phyloP scores from a whole-genome alignment of 2,329 filamentous ascomycete species.

The Penicillium sp. region DNA sequence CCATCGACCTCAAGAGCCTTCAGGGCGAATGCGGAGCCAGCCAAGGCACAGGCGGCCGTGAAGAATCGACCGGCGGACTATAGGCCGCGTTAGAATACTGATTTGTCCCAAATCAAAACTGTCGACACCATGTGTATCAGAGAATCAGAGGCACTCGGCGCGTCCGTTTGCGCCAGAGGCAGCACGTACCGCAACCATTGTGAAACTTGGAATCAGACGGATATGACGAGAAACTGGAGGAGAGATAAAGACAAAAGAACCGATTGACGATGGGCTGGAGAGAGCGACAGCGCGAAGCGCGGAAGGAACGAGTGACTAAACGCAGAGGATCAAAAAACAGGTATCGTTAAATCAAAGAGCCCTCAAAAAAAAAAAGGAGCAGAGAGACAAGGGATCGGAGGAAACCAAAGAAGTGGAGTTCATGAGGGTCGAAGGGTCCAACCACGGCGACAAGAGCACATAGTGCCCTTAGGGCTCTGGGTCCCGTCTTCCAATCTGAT shows the following conservation, averaged over 20 bases:
- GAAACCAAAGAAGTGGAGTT: not conserved
- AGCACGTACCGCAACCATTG: slow-evolving; percentile 25
- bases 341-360: not conserved
- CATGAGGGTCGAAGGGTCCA: not conserved
- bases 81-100: not conserved
- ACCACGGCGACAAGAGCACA: not conserved
- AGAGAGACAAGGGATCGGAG: slow-evolving; percentile 16
- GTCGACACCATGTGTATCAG: no score
- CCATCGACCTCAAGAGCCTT: slow-evolving; percentile 57
- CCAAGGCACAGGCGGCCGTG: slow-evolving; percentile 42
- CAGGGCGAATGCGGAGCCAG: slow-evolving; percentile 51
- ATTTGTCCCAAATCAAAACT: not conserved
- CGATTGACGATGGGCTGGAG: slow-evolving; percentile 1
- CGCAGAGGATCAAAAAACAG: not conserved
- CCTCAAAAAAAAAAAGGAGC: slow-evolving; percentile 5
- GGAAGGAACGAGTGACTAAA: slow-evolving; percentile 16
- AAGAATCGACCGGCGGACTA: slow-evolving; percentile 37
- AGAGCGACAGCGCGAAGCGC: slow-evolving; percentile 24
- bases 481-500: not conserved
- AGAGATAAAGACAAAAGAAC: not conserved
- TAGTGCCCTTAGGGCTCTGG: not conserved
- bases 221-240: not conserved
- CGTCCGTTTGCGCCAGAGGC: not conserved
- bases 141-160: no score
- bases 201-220: slow-evolving; percentile 5